Evolutionary conservation across 192 early-diverging fungal species (phyloP).

Genomic region (Chytriomyces hyalinus): DNA sequence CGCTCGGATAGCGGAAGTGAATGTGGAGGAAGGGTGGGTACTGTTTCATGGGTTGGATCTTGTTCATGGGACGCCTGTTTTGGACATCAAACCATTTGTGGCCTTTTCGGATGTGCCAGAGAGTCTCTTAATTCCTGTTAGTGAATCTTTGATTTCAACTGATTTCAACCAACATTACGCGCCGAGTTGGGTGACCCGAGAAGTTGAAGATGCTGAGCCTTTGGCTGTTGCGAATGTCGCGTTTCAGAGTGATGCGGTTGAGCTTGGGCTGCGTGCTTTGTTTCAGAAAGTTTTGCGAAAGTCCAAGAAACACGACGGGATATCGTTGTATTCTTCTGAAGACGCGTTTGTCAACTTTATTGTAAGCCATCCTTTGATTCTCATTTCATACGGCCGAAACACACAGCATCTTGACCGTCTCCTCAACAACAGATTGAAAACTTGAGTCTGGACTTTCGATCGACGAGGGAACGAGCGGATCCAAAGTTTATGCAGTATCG

Average conservation of each 20-base stretch:
- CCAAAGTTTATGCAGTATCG: conserved; percentile 29
- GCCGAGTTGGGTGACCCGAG: conserved; percentile 24
- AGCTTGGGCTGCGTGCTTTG: background rate
- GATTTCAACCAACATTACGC: background rate
- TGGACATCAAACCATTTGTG: conserved; percentile 45
- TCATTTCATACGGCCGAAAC: background rate
- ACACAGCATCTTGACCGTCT: background rate
- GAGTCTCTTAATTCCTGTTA: background rate
- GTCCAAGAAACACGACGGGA: background rate
- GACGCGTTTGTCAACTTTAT: conserved; percentile 18
- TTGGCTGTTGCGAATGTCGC: conserved; percentile 6
- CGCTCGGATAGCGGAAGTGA: conserved; percentile 31
- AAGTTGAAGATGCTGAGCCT: conserved; percentile 15
- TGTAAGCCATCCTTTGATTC: background rate
- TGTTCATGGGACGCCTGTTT: conserved; percentile 37
- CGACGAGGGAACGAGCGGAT: conserved; percentile 22
- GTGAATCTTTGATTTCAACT: background rate
- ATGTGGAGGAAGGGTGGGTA: conserved; percentile 29
- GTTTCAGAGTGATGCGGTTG: background rate
- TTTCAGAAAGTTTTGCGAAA: background rate
- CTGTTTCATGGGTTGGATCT: conserved; percentile 39
- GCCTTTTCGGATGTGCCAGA: conserved; percentile 1
- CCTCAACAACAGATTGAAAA: conserved; percentile 17
- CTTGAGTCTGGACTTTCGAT: conserved; percentile 28
- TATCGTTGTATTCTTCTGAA: conserved; percentile 2